Evolutionary conservation across 768 basidiomycete genomes (phyloP).

Genomic region (Lyophyllum decastes): DNA sequence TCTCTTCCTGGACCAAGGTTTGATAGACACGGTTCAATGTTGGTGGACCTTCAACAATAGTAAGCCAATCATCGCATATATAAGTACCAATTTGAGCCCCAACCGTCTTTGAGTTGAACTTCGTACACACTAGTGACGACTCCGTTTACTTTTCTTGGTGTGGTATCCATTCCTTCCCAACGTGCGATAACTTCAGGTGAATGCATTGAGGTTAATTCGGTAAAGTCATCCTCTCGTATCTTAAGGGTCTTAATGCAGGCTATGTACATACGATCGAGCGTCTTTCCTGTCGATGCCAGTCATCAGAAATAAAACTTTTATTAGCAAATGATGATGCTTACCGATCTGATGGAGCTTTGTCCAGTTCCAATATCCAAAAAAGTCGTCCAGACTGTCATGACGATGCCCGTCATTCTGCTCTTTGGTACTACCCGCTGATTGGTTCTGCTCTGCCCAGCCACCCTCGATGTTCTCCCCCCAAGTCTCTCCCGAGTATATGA

Average conservation of each 20-base stretch:
- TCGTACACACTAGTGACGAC: not conserved
- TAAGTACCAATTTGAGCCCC: not conserved
- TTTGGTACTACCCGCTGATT: no score
- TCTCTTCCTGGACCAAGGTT: not conserved
- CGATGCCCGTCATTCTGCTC: no score
- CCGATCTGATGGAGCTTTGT: no score
- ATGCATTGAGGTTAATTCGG: not conserved
- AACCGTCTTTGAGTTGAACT: not conserved
- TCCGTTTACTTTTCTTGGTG: not conserved
- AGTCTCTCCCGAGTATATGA: conserved; percentile 21
- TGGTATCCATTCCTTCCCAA: not conserved
- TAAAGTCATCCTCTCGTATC: not conserved
- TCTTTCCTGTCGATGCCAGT: not conserved
- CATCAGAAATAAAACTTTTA: not conserved
- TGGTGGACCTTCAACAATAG: not conserved
- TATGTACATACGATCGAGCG: not conserved
- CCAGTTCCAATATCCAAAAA: no score
- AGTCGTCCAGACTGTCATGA: no score
- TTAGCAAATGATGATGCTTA: no score
- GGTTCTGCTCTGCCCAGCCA: no score
- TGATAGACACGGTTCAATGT: not conserved
- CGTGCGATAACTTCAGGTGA: not conserved
- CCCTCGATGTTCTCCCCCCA: not conserved
- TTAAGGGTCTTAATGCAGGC: not conserved
- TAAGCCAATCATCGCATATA: not conserved